Evolutionary conservation across 2,329 filamentous ascomycete genomes (phyloP).

Genomic region (Bipolaris bicolor): DNA sequence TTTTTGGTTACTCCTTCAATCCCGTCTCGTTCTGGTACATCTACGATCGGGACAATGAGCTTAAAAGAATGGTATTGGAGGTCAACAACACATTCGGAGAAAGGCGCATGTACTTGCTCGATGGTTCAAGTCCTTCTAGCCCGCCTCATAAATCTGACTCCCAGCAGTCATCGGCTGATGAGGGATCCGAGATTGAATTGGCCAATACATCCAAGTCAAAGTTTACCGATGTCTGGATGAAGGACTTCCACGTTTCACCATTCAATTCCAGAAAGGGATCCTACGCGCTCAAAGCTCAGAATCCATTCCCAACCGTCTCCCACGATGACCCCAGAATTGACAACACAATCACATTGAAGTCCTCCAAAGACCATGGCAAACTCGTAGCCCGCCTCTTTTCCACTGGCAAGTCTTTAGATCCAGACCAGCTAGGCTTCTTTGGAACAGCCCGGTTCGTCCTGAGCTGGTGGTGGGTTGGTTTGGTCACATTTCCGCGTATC

Average conservation of each 20-base stretch:
- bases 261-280: slow-evolving; percentile 66
- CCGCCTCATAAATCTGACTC: slow-evolving; percentile 26
- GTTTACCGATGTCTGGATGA: slow-evolving; percentile 64
- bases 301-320: slow-evolving; percentile 49
- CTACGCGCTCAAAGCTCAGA: slow-evolving; percentile 55
- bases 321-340: slow-evolving; percentile 55
- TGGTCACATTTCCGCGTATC: slow-evolving; percentile 70
- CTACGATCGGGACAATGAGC: slow-evolving; percentile 63
- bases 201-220: slow-evolving; percentile 22
- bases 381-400: slow-evolving; percentile 67
- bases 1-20: slow-evolving; percentile 75
- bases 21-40: slow-evolving; percentile 82
- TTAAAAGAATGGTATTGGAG: slow-evolving; percentile 72
- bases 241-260: slow-evolving; percentile 78
- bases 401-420: slow-evolving; percentile 58
- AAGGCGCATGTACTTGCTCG: slow-evolving; percentile 68
- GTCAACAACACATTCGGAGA: slow-evolving; percentile 81
- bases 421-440: slow-evolving; percentile 52
- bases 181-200: slow-evolving; percentile 9
- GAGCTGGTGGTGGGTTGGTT: slow-evolving; percentile 71
- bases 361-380: slow-evolving; percentile 66
- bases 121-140: slow-evolving; percentile 44
- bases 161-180: slow-evolving; percentile 7
- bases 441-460: slow-evolving; percentile 58
- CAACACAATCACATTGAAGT: slow-evolving; percentile 66